Conservation (phyloP, 257 asterid genomes). For the Mentha longifolia region DNA sequence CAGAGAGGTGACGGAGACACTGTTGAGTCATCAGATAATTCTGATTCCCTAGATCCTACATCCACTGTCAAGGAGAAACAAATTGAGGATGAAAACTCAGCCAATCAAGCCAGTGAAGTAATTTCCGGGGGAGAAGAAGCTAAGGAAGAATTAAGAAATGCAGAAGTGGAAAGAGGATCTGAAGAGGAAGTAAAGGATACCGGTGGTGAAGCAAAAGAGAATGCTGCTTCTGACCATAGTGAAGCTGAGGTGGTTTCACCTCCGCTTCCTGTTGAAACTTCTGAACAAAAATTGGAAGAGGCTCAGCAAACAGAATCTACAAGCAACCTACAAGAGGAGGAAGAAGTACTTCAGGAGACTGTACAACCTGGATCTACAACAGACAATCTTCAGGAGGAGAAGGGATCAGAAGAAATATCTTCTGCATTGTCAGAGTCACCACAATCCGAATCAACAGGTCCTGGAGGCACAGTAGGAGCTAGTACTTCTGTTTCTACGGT, state of each 20-base stretch:
- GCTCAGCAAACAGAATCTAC: slow-evolving; percentile 52
- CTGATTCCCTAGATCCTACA: slow-evolving; percentile 41
- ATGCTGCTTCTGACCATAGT: slow-evolving; percentile 39
- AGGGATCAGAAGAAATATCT: slow-evolving; percentile 41
- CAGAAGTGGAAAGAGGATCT: slow-evolving; percentile 47
- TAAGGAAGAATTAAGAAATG: slow-evolving; percentile 43
- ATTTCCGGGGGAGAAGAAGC: slow-evolving; percentile 44
- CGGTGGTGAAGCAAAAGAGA: slow-evolving; percentile 44
- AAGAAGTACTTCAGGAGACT: slow-evolving; percentile 45
- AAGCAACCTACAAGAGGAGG: slow-evolving; percentile 41
- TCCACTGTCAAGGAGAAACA: slow-evolving; percentile 44
- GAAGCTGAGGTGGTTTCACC: slow-evolving; percentile 47
- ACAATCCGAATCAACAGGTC: slow-evolving; percentile 45
- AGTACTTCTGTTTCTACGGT: slow-evolving; percentile 35
- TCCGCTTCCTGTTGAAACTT: slow-evolving; percentile 41
- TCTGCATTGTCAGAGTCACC: slow-evolving; percentile 40
- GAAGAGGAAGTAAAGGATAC: slow-evolving; percentile 42
- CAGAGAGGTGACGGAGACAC: slow-evolving; percentile 57
- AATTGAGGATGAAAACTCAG: slow-evolving; percentile 42
- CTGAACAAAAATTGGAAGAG: slow-evolving; percentile 47
- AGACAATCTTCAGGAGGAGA: slow-evolving; percentile 35
- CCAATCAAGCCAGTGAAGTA: slow-evolving; percentile 41
- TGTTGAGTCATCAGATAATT: slow-evolving; percentile 48
- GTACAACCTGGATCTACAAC: slow-evolving; percentile 43
- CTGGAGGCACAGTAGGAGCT: slow-evolving; percentile 42